Base-by-base conservation (phyloP, 2,329 filamentous ascomycete species). In the Arthroderma uncinatum region DNA sequence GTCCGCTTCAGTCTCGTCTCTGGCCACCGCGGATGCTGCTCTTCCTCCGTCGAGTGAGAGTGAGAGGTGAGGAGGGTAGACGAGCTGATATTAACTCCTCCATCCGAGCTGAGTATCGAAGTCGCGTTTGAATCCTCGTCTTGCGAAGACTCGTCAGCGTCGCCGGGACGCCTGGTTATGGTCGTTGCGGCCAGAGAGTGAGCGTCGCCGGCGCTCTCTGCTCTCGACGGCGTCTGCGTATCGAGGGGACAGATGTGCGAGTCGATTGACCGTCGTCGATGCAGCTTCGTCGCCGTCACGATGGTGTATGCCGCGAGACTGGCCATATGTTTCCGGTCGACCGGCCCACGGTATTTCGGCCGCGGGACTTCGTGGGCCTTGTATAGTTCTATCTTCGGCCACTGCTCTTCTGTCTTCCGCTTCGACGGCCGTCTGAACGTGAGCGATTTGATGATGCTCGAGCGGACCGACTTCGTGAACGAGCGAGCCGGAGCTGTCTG, bases 341-440 rank as follows among this genome's bases (percentile, higher is more conserved):
- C 74, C 0, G 74, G 75, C 8, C 76, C 76, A 12, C 69, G 69
- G 61, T 78, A 78, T 58, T 78, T 78, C 33, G 76, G 76, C 14
- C 68, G 71, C 0, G 76, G 76, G 16, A 76, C 68, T 62, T 78
- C 75, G 62, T 72, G 64, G 19, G 73, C 73, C 57, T 72, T 72
- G 65, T 77, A 78, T 61, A 78, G 74, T 68, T 76, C 71, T 58
- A 77, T 69, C 59, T 75, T 73, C 48, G 73, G 66, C 55, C 67
- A 73, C n/a, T 25, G 25, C 36, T 69, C 66, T 54, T 70, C 64
- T 39, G 63, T 59, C 2, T 30, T 39, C 44, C 37, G 34, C 53
- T 57, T 54, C 28, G 48, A 34, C 19, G 36, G 36, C 14, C 28
- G 47, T 21, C 19, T 21, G 16, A 37, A 23, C 39, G 47, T 55